Evolutionary conservation across 257 asterid species (phyloP).

Genomic region (Craterostigma plantagineum): DNA sequence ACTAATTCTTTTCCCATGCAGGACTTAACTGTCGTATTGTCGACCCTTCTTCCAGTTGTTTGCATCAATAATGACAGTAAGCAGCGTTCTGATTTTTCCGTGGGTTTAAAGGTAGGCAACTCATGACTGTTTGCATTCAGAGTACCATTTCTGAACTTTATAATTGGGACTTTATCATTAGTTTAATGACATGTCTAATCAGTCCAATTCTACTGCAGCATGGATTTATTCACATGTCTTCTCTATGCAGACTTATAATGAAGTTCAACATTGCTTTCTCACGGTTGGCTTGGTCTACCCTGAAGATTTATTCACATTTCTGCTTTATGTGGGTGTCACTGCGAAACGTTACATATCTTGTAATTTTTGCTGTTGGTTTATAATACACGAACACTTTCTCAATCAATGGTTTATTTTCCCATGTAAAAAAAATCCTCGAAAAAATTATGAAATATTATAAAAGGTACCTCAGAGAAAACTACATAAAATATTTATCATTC

Average conservation of each 20-base stretch:
- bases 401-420: too few species aligned
- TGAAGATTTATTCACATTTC: slow-evolving; percentile 62
- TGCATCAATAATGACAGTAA: slow-evolving; percentile 58
- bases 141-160: slow-evolving; percentile 4
- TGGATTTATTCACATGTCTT: too few species aligned
- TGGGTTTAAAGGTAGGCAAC: slow-evolving; percentile 64
- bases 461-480: too few species aligned
- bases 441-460: too few species aligned
- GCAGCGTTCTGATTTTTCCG: slow-evolving; percentile 50
- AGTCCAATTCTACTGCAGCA: too few species aligned
- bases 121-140: background rate
- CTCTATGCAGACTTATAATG: slow-evolving; percentile 67
- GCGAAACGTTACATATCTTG: slow-evolving; percentile 3
- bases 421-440: too few species aligned
- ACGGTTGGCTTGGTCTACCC: slow-evolving; percentile 85
- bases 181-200: too few species aligned
- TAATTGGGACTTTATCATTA: too few species aligned
- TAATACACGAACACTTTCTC: background rate
- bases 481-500: background rate
- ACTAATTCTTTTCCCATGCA: slow-evolving; percentile 32
- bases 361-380: slow-evolving; percentile 6
- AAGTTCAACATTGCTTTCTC: slow-evolving; percentile 93
- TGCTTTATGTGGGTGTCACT: slow-evolving; percentile 64
- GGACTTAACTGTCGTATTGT: slow-evolving; percentile 71
- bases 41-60: slow-evolving; percentile 91